Base-by-base conservation (phyloP, 2,329 filamentous ascomycete genomes). In the Lasiodiplodia gonubiensis region DNA sequence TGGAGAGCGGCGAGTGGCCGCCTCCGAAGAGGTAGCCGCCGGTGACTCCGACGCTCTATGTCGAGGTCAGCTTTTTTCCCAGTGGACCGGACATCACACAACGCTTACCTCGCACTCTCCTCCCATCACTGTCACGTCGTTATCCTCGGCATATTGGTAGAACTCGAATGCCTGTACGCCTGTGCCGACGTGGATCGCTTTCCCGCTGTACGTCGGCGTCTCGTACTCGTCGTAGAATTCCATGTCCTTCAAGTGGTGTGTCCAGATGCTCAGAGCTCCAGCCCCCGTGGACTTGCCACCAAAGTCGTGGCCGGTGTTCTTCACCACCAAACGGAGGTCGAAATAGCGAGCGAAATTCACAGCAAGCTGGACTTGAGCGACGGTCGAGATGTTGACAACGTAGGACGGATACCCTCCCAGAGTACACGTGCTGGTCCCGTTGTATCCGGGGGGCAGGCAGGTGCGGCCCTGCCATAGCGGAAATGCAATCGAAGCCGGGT, bases 111-210 rank as follows among this genome's bases (percentile, higher is more conserved):
- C 10, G 23, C 53, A 52, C 12, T 21, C 16, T 49, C 53, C 53
- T 1, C 18, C 53, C 12, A 57, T 4, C 88, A 81, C 2, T 87
- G 80, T 0, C 79, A 80, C 54, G 84, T 78, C 0, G 82, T 83
- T 33, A 81, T 67, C 69, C 27, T 72, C 60, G 33, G 72, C 73
- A 21, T 69, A 75, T 52, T 71, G 69, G 21, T 71, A 68, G 12
- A 72, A 66, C 55, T 78, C 76, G 39, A 75, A 69, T 11, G 74
- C 74, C 51, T 78, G 75, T 10, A 76, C 72, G 8, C 75, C 75
- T 2, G 74, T 71, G 37, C 74, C 75, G 18, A 77, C 73, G 67
- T 10, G 69, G 64, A 37, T 71, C 70, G 66, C 76, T 76, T 73
- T 72, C 33, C 75, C 68, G 25, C 30, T 33, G 27, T 48, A 35